Conservation (phyloP, 192 early-diverging fungal genomes). For the Thamnidium elegans region DNA sequence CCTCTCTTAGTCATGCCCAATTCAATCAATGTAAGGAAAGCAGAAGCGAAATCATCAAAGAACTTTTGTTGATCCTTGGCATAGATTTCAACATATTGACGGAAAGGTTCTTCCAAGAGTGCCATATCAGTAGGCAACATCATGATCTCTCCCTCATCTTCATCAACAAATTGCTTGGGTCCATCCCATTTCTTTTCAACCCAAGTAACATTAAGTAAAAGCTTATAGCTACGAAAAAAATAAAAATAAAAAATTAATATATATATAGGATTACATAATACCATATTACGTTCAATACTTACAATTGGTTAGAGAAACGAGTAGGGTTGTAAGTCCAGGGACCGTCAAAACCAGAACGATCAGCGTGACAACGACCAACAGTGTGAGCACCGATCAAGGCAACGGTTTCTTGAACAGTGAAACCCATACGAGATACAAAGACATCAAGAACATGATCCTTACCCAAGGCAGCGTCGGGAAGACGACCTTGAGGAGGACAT, state of each 20-base stretch:
- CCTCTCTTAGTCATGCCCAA: slow-evolving; percentile 41
- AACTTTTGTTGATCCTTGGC: slow-evolving; percentile 65
- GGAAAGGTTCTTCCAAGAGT: slow-evolving; percentile 60
- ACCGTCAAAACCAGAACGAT: slow-evolving; percentile 61
- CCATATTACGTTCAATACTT: slow-evolving; percentile 16
- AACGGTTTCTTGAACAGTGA: slow-evolving; percentile 66
- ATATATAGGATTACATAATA: not conserved
- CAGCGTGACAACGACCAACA: slow-evolving; percentile 61
- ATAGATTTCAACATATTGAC: slow-evolving; percentile 57
- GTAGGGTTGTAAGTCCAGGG: slow-evolving; percentile 47
- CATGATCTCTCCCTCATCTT: slow-evolving; percentile 49
- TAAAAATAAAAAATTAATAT: no score
- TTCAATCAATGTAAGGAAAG: slow-evolving; percentile 50
- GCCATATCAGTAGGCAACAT: slow-evolving; percentile 74
- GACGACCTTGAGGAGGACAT: slow-evolving; percentile 63
- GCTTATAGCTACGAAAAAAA: slow-evolving; percentile 29
- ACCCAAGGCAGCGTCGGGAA: slow-evolving; percentile 62
- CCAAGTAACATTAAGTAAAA: slow-evolving; percentile 31
- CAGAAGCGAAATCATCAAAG: slow-evolving; percentile 53
- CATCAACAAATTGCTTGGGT: slow-evolving; percentile 38
- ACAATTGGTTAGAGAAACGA: slow-evolving; percentile 49
- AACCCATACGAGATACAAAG: slow-evolving; percentile 67
- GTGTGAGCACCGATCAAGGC: slow-evolving; percentile 66
- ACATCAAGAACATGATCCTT: slow-evolving; percentile 55
- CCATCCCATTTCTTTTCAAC: slow-evolving; percentile 39